Percentiles rank a stretch among this genome's conserved stretches.
phyloP scores from a whole-genome alignment of 768 basidiomycete genomes.

The Lyophyllum decastes region DNA sequence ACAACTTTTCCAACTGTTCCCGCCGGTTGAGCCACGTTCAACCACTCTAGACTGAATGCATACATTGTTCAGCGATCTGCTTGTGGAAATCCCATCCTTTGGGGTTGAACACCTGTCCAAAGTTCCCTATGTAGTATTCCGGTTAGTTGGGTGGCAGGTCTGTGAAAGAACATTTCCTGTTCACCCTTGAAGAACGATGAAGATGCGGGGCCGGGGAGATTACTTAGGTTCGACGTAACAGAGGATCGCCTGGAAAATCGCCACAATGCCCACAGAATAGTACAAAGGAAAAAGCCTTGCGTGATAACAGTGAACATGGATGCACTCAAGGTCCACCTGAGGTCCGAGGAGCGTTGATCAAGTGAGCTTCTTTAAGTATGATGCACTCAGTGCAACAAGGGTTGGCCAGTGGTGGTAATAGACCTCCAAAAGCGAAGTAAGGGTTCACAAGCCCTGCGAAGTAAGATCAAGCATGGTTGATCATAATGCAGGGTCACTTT shows the following conservation, averaged over 20 bases:
- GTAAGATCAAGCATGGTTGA: no score
- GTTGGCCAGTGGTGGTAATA: no score
- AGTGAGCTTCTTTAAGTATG: no score
- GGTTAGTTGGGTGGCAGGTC: not conserved
- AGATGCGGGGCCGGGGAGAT: slow-evolving; percentile 31
- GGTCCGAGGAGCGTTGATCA: no score
- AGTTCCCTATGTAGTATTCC: slow-evolving; percentile 8
- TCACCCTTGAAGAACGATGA: slow-evolving; percentile 14
- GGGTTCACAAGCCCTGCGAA: no score
- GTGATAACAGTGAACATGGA: no score
- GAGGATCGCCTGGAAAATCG: slow-evolving; percentile 4
- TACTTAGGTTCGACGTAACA: not conserved
- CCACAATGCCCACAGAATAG: not conserved
- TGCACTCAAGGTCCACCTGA: no score
- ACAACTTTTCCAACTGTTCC: slow-evolving; percentile 14
- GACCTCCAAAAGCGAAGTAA: no score
- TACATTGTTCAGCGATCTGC: slow-evolving; percentile 11
- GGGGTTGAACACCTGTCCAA: slow-evolving; percentile 10
- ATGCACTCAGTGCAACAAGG: no score
- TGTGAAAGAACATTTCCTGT: not conserved
- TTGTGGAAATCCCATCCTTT: slow-evolving; percentile 15
- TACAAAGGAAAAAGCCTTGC: no score
- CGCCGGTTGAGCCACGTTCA: not conserved
- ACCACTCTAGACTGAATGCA: not conserved
- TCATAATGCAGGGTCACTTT: no score